Percentiles rank a stretch among this genome's conserved stretches.
phyloP scores from a whole-genome alignment of 768 basidiomycete genomes.

The Phlebiopsis flavidoalba region DNA sequence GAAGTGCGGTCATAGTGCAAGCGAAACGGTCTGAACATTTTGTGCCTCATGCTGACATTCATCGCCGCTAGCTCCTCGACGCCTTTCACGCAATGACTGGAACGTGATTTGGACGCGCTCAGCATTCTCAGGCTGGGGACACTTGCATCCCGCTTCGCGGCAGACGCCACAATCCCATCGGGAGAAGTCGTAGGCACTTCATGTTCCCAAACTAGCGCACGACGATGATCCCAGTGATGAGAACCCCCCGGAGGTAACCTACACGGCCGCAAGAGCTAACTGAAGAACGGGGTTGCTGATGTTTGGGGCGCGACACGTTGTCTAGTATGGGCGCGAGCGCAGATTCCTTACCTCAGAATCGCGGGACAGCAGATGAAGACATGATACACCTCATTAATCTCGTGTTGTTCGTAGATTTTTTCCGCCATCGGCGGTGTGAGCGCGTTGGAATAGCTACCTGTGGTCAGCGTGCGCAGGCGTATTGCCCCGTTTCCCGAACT shows the following conservation, averaged over 20 bases:
- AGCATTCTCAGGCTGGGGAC: neutral
- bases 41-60: neutral
- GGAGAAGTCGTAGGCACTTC: neutral
- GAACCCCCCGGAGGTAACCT: neutral
- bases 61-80: neutral
- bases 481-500: neutral
- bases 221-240: neutral
- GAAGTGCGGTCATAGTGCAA: neutral
- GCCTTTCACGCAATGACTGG: neutral
- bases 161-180: conserved; percentile 1
- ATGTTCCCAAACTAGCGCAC: neutral
- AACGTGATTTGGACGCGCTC: no score
- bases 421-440: neutral
- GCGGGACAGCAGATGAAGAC: neutral
- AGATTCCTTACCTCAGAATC: neutral
- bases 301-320: neutral
- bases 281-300: neutral
- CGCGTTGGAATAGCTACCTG: no score
- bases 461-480: neutral
- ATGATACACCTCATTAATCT: neutral
- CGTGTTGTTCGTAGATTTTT: neutral
- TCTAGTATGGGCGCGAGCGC: neutral
- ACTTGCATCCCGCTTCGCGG: neutral
- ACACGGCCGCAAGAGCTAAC: neutral
- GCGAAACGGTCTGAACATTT: neutral